phyloP scores from a whole-genome alignment of 2,329 filamentous ascomycete genomes.

The Aspergillus proliferans region DNA sequence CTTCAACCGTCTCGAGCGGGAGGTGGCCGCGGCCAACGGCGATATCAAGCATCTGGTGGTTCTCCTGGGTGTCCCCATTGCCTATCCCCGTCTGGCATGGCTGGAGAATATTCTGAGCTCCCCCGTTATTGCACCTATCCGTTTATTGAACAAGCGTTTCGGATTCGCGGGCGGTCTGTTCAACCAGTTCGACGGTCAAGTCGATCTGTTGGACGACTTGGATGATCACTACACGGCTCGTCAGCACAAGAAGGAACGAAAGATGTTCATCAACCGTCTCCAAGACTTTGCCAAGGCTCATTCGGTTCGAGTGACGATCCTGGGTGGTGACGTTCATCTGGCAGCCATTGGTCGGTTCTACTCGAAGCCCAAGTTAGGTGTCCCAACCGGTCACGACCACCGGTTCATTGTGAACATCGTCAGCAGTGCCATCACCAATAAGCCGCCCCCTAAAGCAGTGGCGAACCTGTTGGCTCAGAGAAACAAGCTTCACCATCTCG shows the following conservation, averaged over 20 bases:
- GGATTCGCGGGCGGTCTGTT: conserved; percentile 80
- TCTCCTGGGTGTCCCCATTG: conserved; percentile 66
- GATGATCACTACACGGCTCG: conserved; percentile 78
- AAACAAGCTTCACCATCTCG: conserved; percentile 62
- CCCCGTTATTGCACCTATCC: conserved; percentile 80
- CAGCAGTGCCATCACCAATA: conserved; percentile 62
- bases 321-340: conserved; percentile 60
- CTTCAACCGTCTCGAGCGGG: conserved; percentile 49
- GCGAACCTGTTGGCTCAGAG: conserved; percentile 58
- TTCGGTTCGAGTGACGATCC: conserved; percentile 55
- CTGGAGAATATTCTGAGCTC: conserved; percentile 86
- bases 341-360: conserved; percentile 61
- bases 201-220: conserved; percentile 59
- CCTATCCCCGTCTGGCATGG: conserved; percentile 75
- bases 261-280: conserved; percentile 60
- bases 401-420: conserved; percentile 61
- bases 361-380: conserved; percentile 51
- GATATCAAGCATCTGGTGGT: conserved; percentile 59
- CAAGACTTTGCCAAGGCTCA: conserved; percentile 53
- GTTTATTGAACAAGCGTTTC: conserved; percentile 83
- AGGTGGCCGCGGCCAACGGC: conserved; percentile 46
- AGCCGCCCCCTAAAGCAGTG: conserved; percentile 58
- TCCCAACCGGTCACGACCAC: conserved; percentile 53
- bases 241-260: conserved; percentile 85
- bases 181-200: conserved; percentile 82